These are phyloP conservation scores for Erucastrum elatum DNA, from an alignment of 345 rosid genomes.

Conservation along the genomic window DNA sequence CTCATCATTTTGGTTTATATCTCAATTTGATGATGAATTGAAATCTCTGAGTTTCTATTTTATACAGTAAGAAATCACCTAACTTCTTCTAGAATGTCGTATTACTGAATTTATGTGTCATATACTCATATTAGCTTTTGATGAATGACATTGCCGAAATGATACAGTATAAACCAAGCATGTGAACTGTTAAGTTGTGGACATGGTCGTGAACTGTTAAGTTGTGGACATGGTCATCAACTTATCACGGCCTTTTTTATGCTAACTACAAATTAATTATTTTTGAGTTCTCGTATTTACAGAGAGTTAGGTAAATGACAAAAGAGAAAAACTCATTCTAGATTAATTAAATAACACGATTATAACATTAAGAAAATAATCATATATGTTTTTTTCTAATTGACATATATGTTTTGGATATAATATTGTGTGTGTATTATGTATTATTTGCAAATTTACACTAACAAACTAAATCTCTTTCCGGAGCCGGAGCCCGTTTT, in stretches of 20 bases:
- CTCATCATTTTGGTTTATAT: constrained; percentile 6
- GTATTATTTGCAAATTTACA: background rate
- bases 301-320: background rate
- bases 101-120: background rate
- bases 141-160: background rate
- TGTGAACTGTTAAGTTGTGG: background rate
- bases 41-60: constrained; percentile 12
- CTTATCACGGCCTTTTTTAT: background rate
- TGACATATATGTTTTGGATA: background rate
- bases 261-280: background rate
- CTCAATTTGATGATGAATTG: constrained; percentile 8
- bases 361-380: background rate
- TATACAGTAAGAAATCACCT: background rate
- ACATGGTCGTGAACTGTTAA: background rate
- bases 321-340: background rate
- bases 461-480: background rate
- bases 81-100: background rate
- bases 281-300: background rate
- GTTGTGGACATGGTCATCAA: background rate
- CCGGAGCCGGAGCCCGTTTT: too few species aligned
- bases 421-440: background rate
- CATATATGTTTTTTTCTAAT: background rate
- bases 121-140: background rate
- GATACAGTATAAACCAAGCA: background rate
- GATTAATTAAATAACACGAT: background rate